Evolutionary conservation across 2,329 filamentous ascomycete species (phyloP), one percentile per base, ranked within the genome.

Genomic region (Aspergillus glaucus): DNA sequence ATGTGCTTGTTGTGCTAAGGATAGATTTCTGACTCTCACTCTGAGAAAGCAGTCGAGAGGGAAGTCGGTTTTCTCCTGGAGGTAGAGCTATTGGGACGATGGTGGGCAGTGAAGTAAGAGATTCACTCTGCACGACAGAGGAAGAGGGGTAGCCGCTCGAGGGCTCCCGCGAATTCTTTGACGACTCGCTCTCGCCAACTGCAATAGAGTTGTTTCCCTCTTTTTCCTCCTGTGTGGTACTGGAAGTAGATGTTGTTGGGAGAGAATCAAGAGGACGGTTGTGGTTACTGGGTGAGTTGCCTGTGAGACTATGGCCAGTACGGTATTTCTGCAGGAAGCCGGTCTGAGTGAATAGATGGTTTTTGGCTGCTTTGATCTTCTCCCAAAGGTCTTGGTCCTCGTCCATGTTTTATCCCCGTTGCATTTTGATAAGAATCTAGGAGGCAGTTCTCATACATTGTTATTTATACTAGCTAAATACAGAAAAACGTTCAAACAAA

Each of bases 361-460:
- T 12, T 39, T 48, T 43, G 15, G 46, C 44, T 45, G 44, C 22
- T 44, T 48, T 48, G 6, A 46, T 34, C 36, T 43, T 40, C 17
- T 26, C 28, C 44, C 46, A 50, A 6, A 48, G 45, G n/a, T 51
- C 44, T 6, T 43, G 50, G 26, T 40, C 17, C 37, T 40, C 37
- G 17, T 40, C 37, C 37, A 40, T 40, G 10, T 40, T 19, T 22
- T 15, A 40, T 19, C 8, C 15, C 22, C 15, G 10, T 9, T 40
- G 6, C 10, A 36, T 36, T 30, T 30, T 5, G 9, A 30, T 12
- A 12, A 30, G 9, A 12, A 9, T 12, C 1, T 30, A 30, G 26
- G 9, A 12, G 26, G 26, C 5, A 30, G 26, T 4, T 30, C 26
- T 30, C 26, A 30, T 30, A 12, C 9, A 12, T 30, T 30, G 26